Conservation (phyloP, 148 eudicot genomes). For the Selenicereus undatus region DNA sequence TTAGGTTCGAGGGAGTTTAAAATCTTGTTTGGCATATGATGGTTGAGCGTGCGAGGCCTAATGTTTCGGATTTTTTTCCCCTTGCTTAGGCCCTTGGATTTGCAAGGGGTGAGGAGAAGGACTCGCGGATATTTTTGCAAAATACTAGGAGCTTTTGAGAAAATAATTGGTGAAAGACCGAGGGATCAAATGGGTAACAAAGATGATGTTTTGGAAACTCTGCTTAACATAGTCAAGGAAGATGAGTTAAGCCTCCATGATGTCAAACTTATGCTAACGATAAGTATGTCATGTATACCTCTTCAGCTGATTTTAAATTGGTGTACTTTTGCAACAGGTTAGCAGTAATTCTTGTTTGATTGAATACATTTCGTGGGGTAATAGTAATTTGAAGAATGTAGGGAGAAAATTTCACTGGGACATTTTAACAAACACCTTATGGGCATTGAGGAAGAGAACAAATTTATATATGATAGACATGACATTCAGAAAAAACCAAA, state of each 20-base stretch:
- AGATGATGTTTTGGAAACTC: conserved; percentile 26
- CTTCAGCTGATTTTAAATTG: no score
- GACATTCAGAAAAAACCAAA: no score
- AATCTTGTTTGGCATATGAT: conserved; percentile 12
- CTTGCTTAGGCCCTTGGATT: conserved; percentile 19
- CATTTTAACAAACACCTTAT: no score
- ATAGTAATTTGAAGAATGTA: no score
- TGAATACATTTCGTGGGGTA: no score
- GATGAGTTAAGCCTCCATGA: conserved; percentile 26
- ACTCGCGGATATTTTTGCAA: neutral
- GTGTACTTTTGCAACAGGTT: no score
- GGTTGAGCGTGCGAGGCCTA: conserved; percentile 18
- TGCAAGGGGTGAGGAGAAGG: conserved; percentile 19
- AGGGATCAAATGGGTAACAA: neutral
- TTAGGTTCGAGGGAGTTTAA: conserved; percentile 15
- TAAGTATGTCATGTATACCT: neutral
- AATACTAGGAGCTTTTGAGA: conserved; percentile 16
- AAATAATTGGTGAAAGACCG: conserved; percentile 22
- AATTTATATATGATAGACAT: no score
- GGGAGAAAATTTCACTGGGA: no score
- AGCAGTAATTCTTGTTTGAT: no score
- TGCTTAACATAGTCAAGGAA: conserved; percentile 22
- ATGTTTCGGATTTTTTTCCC: conserved; percentile 32
- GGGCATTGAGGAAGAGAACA: no score
- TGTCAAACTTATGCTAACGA: conserved; percentile 27